Percentiles rank a stretch among this genome's conserved stretches.
Conservation (phyloP, 805 yeast species). For the Jamesozyma spencerorum region DNA sequence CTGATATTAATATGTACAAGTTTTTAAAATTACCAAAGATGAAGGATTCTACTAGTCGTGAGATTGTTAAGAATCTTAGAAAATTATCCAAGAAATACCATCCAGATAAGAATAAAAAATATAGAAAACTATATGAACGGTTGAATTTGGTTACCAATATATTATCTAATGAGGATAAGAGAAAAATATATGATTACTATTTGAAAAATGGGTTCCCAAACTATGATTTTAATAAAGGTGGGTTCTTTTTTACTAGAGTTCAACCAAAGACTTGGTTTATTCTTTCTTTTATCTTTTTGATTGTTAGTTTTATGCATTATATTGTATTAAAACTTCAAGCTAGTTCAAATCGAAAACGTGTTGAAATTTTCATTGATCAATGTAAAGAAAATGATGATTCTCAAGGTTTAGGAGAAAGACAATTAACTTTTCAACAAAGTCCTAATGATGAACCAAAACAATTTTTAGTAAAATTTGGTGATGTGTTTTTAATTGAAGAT, state of each 20-base stretch:
- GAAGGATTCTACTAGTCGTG: conserved; percentile 39
- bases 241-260: conserved; percentile 49
- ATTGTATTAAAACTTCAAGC: conserved; percentile 45
- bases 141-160: conserved; percentile 70
- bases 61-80: conserved; percentile 58
- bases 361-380: conserved; percentile 42
- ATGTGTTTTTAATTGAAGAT: conserved; percentile 47
- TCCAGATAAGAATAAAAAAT: conserved; percentile 66
- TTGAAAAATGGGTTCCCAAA: conserved; percentile 76
- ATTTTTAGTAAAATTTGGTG: conserved; percentile 48
- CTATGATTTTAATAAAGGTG: conserved; percentile 56
- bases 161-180: conserved; percentile 48
- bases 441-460: conserved; percentile 40
- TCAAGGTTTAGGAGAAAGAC: conserved; percentile 39
- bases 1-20: conserved; percentile 54
- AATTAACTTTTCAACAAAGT: conserved; percentile 35
- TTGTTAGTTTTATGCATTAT: conserved; percentile 52
- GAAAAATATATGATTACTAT: conserved; percentile 78
- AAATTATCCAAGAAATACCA: conserved; percentile 64
- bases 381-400: conserved; percentile 51
- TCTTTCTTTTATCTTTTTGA: conserved; percentile 38
- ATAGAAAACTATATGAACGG: conserved; percentile 53
- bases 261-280: conserved; percentile 57
- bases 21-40: conserved; percentile 43
- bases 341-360: conserved; percentile 47